phyloP scores from a whole-genome alignment of 1,284 basidiomycete genomes.

The Trametes hirsuta region DNA sequence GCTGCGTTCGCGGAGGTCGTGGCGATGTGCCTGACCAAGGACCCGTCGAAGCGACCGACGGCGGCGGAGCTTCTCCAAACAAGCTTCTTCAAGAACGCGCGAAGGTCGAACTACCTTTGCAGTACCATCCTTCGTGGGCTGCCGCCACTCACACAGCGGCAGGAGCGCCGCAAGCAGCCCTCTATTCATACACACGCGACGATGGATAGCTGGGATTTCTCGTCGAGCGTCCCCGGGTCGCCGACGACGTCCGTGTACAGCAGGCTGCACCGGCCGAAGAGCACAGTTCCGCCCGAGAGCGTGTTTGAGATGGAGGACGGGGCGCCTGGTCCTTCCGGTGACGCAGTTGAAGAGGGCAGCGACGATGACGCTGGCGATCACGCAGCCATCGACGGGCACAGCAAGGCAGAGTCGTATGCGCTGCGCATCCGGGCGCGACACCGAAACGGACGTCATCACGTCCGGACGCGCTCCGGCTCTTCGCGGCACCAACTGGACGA shows the following conservation, averaged over 20 bases:
- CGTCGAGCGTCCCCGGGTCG: slow-evolving; percentile 30
- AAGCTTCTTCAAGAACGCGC: slow-evolving; percentile 80
- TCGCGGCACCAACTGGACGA: slow-evolving; percentile 20
- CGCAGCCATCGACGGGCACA: slow-evolving; percentile 14
- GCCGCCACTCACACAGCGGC: slow-evolving; percentile 70
- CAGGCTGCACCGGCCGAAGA: slow-evolving; percentile 15
- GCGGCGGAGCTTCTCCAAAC: slow-evolving; percentile 78
- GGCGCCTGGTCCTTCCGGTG: neutral
- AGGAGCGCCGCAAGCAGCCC: slow-evolving; percentile 61
- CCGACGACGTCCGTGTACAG: slow-evolving; percentile 33
- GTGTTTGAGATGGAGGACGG: slow-evolving; percentile 23
- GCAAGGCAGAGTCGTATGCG: slow-evolving; percentile 24
- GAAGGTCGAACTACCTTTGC: slow-evolving; percentile 76
- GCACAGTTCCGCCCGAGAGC: slow-evolving; percentile 14
- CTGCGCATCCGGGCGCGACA: slow-evolving; percentile 22
- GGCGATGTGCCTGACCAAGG: slow-evolving; percentile 81
- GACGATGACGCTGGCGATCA: slow-evolving; percentile 13
- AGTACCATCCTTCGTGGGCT: slow-evolving; percentile 71
- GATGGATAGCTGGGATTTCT: slow-evolving; percentile 72
- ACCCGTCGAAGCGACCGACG: slow-evolving; percentile 79
- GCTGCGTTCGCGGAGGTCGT: slow-evolving; percentile 83
- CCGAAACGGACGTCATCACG: slow-evolving; percentile 5
- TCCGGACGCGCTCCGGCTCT: slow-evolving; percentile 19
- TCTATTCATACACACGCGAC: slow-evolving; percentile 47
- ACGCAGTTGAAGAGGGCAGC: neutral